Conservation (phyloP, 805 yeast genomes). For the Tetrapisispora nanseiensis region DNA sequence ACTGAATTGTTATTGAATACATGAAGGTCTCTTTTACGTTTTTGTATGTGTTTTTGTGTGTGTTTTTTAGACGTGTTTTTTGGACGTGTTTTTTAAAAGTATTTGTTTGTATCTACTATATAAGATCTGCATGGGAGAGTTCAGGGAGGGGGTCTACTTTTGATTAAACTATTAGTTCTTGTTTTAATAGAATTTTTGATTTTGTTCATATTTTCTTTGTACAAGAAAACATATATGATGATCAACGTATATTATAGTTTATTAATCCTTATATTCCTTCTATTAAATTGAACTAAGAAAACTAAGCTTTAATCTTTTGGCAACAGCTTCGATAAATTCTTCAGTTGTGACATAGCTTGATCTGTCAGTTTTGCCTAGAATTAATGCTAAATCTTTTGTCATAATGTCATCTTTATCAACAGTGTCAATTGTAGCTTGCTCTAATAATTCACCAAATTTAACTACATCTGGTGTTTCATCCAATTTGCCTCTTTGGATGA, state of each 20-base stretch:
- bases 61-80: too few relatives aligned
- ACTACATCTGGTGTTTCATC: conserved; percentile 82
- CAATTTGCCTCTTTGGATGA: conserved; percentile 83
- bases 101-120: too few relatives aligned
- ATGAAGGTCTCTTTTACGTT: too few relatives aligned
- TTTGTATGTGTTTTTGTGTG: too few relatives aligned
- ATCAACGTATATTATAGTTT: neutral
- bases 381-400: conserved; percentile 94
- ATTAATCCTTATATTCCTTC: neutral
- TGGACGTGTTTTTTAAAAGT: too few relatives aligned
- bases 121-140: too few relatives aligned
- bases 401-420: conserved; percentile 76
- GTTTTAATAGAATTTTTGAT: neutral
- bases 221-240: neutral
- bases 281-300: conserved; percentile 5
- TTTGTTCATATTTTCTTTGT: too few relatives aligned
- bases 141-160: too few relatives aligned
- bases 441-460: conserved; percentile 67
- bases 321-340: conserved; percentile 81
- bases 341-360: conserved; percentile 79
- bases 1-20: too few relatives aligned
- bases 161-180: too few relatives aligned
- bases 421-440: conserved; percentile 77
- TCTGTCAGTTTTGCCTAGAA: conserved; percentile 79
- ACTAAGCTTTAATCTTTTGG: conserved; percentile 42